Evolutionary conservation across 257 asterid genomes (phyloP), one percentile per base, ranked within the genome.

Genomic region (Ehretia macrophylla): DNA sequence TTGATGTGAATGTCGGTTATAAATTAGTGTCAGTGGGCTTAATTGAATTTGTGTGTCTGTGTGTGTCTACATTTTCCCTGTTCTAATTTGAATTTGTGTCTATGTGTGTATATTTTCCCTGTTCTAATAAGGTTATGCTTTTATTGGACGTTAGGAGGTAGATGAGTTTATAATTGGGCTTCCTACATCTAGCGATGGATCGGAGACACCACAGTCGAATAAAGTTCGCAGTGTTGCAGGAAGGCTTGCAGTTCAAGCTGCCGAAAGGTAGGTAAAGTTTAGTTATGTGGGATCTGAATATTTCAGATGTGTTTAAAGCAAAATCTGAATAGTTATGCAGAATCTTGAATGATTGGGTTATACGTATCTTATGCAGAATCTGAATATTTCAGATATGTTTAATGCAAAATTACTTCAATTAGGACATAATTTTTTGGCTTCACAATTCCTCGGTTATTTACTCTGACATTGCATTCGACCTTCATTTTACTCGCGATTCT

Each of bases 81-180:
- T 39, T 21, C 48, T 8, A 47, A 21, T 11, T n/a, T n/a, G n/a
- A 27, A 10, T 55, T 54, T 37, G 14, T 55, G 44, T 55, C 46
- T 37, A 14, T 55, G 44, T 32, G 5, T 27, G 9, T 42, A 27
- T 54, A 55, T 17, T 38, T 8, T 8, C 54, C 22, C 11, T n/a
- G 61, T 39, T 21, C 48, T 8, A 47, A 21, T 11, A 37, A 6
- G 13, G 54, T 44, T 46, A 76, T 60, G 66, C 18, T 5, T 52
- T 32, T 14, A 47, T 60, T 51, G 45, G 58, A 48, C 14, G 67
- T 39, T 71, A 92, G 98, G 97, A 88, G 75, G 98, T 82, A 56
- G 98, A 92, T 77, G 98, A 88, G 72, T 92, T 92, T 32, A 84
- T 92, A 76, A 64, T 92, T 44, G 98, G 98, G 63, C 82, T 92